Percentiles rank a stretch among this genome's conserved stretches.
phyloP scores from a whole-genome alignment of 169 alveolate species.

The Babesia bovis region DNA sequence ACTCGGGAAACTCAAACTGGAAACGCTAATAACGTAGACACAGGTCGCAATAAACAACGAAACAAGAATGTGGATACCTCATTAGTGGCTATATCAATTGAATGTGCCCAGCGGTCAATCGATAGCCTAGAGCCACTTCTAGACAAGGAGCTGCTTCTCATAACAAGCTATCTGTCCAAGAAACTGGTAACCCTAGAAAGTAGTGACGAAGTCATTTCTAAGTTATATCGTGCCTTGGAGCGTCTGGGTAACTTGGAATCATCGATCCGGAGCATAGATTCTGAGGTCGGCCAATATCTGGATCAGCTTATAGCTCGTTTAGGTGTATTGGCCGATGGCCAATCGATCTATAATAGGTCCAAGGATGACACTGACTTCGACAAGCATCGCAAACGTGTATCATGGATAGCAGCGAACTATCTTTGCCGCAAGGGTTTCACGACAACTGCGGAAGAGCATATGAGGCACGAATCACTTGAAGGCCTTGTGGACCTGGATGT shows the following conservation, averaged over 20 bases:
- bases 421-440: conserved; percentile 43
- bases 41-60: background rate
- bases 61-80: conserved; percentile 23
- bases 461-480: conserved; percentile 20
- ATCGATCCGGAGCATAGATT: conserved; percentile 19
- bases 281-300: conserved; percentile 3
- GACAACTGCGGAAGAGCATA: conserved; percentile 16
- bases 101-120: background rate
- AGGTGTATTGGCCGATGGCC: conserved; percentile 28
- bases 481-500: conserved; percentile 36
- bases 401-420: conserved; percentile 59
- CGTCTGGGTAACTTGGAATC: conserved; percentile 30
- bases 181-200: conserved; percentile 9
- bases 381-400: conserved; percentile 50
- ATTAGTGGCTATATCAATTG: conserved; percentile 36
- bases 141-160: conserved; percentile 56
- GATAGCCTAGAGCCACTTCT: conserved; percentile 36
- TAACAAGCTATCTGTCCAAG: conserved; percentile 53
- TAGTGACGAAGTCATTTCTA: conserved; percentile 13
- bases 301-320: conserved; percentile 24
- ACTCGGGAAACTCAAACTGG: background rate
- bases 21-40: background rate
- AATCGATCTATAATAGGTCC: conserved; percentile 3
- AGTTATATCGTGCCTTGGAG: conserved; percentile 53
- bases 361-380: conserved; percentile 26